Percentiles rank a stretch among this genome's conserved stretches.
Conservation (phyloP, 1,284 basidiomycete genomes). For the Ustilago sp. region DNA sequence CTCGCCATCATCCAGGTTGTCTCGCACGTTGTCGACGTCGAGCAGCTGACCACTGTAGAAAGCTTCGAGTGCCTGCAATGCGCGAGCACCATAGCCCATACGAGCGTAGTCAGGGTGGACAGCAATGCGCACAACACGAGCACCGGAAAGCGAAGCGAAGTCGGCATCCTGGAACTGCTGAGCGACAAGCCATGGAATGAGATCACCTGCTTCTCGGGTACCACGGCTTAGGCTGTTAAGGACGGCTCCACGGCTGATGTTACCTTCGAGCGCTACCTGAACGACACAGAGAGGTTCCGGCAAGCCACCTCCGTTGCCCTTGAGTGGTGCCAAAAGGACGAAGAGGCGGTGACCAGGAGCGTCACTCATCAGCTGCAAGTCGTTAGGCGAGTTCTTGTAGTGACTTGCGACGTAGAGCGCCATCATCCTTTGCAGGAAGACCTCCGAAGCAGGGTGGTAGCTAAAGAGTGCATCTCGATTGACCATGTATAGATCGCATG, state of each 20-base stretch:
- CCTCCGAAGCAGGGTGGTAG: conserved; percentile 95
- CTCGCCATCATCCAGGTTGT: conserved; percentile 52
- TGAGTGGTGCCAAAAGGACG: conserved; percentile 83
- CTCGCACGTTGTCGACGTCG: conserved; percentile 73
- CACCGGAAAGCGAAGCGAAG: conserved; percentile 89
- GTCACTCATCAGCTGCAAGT: conserved; percentile 94
- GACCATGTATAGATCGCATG: conserved; percentile 95
- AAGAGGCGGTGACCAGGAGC: conserved; percentile 97
- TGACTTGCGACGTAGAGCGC: conserved; percentile 95
- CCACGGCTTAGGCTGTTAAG: conserved; percentile 86
- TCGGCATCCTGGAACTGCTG: conserved; percentile 97
- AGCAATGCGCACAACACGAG: conserved; percentile 90
- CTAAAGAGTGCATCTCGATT: conserved; percentile 96
- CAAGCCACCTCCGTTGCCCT: conserved; percentile 43
- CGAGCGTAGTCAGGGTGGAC: conserved; percentile 93
- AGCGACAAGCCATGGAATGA: conserved; percentile 97
- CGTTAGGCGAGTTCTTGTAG: conserved; percentile 99
- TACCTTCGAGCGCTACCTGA: conserved; percentile 90
- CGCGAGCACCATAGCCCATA: conserved; percentile 97
- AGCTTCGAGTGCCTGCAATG: conserved; percentile 84
- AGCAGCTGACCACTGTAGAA: conserved; percentile 92
- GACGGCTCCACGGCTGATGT: conserved; percentile 86
- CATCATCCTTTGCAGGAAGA: conserved; percentile 98
- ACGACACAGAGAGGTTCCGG: conserved; percentile 85
- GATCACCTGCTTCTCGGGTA: conserved; percentile 87